phyloP scores from a whole-genome alignment of 352 stramenopile species.

The Phytophthora vignae region DNA sequence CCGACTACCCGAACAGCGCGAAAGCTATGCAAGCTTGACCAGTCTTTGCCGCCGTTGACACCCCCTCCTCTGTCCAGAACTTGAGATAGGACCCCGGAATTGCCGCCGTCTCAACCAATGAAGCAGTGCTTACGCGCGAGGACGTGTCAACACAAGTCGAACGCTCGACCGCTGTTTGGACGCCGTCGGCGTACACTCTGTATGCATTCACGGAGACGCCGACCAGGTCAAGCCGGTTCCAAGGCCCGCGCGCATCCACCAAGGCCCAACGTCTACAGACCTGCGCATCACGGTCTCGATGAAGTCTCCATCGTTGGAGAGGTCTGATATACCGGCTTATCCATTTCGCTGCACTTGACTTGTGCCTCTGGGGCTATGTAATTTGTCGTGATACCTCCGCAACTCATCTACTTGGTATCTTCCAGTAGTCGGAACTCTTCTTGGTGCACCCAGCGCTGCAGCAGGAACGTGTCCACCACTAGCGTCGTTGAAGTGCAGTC shows the following conservation, averaged over 20 bases:
- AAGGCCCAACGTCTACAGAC: not conserved
- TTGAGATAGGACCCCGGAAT: conserved; percentile 1
- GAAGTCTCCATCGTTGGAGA: not conserved
- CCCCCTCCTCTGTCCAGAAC: conserved; percentile 8
- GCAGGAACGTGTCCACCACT: conserved; percentile 49
- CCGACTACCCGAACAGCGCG: conserved; percentile 16
- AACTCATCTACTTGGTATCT: conserved; percentile 14
- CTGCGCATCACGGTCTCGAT: not conserved
- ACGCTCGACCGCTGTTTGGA: not conserved
- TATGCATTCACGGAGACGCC: not conserved
- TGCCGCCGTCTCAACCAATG: conserved; percentile 16
- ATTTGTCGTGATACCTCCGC: too few species aligned
- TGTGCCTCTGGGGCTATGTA: not conserved
- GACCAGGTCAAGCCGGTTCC: not conserved
- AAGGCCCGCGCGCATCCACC: not conserved
- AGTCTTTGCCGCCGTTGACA: not conserved
- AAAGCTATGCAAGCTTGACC: conserved; percentile 4
- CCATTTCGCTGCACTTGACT: not conserved
- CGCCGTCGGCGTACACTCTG: not conserved
- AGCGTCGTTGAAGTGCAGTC: conserved; percentile 26
- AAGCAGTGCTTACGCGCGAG: not conserved
- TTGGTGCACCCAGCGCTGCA: conserved; percentile 51
- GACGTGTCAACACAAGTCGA: conserved; percentile 5
- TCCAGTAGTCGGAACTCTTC: conserved; percentile 55
- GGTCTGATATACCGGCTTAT: not conserved